Conservation (phyloP, 306 rosid genomes). For the Ormosia emarginata region DNA sequence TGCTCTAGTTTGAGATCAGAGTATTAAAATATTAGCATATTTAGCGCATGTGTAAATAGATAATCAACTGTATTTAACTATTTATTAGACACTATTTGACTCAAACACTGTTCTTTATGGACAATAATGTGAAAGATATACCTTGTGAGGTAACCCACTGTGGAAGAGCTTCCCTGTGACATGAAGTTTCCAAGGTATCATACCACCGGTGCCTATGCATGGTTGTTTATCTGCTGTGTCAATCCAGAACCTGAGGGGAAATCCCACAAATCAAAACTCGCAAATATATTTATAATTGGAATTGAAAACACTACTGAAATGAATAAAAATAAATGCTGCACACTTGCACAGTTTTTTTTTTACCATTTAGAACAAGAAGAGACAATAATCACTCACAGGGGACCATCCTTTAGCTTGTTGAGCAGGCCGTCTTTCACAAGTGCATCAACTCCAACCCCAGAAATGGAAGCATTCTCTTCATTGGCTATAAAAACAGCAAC, state of each 20-base stretch:
- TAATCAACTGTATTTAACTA: too few relatives aligned
- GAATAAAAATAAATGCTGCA: not conserved
- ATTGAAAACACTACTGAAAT: not conserved
- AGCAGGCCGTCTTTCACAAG: constrained; percentile 81
- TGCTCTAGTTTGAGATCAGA: too few relatives aligned
- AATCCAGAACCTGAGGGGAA: constrained; percentile 69
- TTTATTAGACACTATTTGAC: too few relatives aligned
- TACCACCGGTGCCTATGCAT: constrained; percentile 90
- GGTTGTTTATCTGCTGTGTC: constrained; percentile 97
- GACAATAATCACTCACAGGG: constrained; percentile 56
- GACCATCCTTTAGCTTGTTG: constrained; percentile 69
- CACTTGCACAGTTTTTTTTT: not conserved
- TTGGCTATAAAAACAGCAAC: constrained; percentile 87
- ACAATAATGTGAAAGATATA: constrained; percentile 12
- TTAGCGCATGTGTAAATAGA: too few relatives aligned
- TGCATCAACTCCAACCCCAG: constrained; percentile 89
- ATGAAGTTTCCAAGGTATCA: constrained; percentile 86
- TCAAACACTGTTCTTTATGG: too few relatives aligned
- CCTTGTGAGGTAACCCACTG: constrained; percentile 90
- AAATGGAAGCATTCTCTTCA: constrained; percentile 81
- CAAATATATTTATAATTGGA: not conserved
- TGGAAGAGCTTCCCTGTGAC: constrained; percentile 87
- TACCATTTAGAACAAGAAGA: not conserved
- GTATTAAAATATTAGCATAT: too few relatives aligned
- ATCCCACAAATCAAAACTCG: constrained; percentile 7